Evolutionary conservation across 495 filamentous ascomycete species (phyloP).

Genomic region (Chlorociboria aeruginascens): DNA sequence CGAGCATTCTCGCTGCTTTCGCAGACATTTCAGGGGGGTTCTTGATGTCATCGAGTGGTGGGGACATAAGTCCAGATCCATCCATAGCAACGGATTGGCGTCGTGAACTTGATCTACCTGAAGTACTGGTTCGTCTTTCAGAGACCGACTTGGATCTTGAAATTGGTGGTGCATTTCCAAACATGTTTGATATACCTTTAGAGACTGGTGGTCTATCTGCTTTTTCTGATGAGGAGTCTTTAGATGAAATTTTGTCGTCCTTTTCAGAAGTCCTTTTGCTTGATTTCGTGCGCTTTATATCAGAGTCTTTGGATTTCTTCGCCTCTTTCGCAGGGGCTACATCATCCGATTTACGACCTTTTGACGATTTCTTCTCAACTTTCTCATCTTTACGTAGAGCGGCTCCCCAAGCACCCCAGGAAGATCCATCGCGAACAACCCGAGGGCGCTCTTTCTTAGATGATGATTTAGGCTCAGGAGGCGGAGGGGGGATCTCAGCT

Average conservation of each 20-base stretch:
- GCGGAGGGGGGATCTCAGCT: constrained; percentile 20
- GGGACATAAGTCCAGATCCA: constrained; percentile 30
- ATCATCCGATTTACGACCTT: constrained; percentile 22
- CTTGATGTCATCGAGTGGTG: constrained; percentile 25
- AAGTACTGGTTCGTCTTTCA: constrained; percentile 31
- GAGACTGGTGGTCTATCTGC: constrained; percentile 26
- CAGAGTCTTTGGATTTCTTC: constrained; percentile 19
- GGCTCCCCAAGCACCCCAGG: constrained; percentile 27
- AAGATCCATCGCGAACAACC: constrained; percentile 32
- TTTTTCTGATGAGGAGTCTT: constrained; percentile 33
- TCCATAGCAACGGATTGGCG: constrained; percentile 34
- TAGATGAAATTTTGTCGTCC: constrained; percentile 20
- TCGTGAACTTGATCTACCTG: constrained; percentile 29
- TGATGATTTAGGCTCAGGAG: constrained; percentile 24
- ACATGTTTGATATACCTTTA: constrained; percentile 33
- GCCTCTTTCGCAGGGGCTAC: constrained; percentile 27
- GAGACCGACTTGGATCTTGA: constrained; percentile 38
- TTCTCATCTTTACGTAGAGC: constrained; percentile 25
- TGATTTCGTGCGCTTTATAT: constrained; percentile 23
- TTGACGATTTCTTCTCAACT: constrained; percentile 30
- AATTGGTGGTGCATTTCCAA: constrained; percentile 37
- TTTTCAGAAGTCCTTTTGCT: constrained; percentile 21
- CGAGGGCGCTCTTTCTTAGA: constrained; percentile 29
- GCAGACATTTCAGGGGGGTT: constrained; percentile 29
- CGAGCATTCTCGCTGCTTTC: constrained; percentile 42